Conservation (phyloP, 2,329 filamentous ascomycete genomes). For the Colletotrichum aenigma region DNA sequence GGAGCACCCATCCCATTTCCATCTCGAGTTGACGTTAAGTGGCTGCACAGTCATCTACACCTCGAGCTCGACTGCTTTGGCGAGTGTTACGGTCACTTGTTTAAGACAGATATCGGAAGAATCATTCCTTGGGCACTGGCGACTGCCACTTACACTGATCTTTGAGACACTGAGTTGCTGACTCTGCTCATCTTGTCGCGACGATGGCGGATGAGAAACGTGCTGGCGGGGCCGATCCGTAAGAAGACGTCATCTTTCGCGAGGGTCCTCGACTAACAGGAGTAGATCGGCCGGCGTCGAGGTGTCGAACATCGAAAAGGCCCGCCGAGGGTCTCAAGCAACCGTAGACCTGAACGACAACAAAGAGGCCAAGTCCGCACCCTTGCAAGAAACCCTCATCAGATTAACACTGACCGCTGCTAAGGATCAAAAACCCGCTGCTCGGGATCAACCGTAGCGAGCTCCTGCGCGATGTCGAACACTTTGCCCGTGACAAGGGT, state of each 20-base stretch:
- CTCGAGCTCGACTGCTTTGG: background rate
- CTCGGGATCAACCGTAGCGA: slow-evolving; percentile 43
- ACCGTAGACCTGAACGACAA: slow-evolving; percentile 49
- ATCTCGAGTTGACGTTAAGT: background rate
- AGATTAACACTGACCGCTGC: slow-evolving; percentile 10
- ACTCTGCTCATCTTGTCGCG: background rate
- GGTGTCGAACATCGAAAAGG: background rate
- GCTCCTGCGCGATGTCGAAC: slow-evolving; percentile 58
- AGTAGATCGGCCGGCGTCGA: background rate
- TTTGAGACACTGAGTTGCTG: background rate
- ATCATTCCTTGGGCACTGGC: background rate
- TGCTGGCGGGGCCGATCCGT: background rate
- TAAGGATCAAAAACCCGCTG: slow-evolving; percentile 53
- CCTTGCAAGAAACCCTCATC: too few relatives aligned
- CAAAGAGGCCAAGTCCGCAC: slow-evolving; percentile 47
- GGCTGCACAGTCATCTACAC: background rate
- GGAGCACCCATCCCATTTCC: background rate
- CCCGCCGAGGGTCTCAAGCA: background rate
- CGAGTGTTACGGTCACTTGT: background rate
- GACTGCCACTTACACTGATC: background rate
- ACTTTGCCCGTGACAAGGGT: slow-evolving; percentile 53
- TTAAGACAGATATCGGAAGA: background rate
- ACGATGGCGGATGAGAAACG: slow-evolving; percentile 10
- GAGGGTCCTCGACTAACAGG: background rate
- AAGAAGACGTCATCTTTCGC: background rate